Conservation (phyloP, 495 filamentous ascomycete genomes). For the Tuber aestivum region DNA sequence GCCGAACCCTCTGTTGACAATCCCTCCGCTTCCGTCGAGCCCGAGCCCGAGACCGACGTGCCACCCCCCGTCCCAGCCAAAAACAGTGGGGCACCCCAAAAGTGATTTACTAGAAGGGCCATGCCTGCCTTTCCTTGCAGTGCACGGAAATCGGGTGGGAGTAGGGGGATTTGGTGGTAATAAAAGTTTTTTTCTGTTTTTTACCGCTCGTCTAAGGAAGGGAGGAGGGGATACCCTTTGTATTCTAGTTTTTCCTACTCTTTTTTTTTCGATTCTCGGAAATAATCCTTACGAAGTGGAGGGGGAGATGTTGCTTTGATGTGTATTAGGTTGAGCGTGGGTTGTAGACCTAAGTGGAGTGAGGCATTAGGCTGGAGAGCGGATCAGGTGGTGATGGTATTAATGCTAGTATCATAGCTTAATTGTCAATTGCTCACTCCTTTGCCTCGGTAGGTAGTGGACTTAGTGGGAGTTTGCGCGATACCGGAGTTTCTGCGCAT, state of each 20-base stretch:
- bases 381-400: background rate
- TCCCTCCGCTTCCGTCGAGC: background rate
- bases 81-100: background rate
- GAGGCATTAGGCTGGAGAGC: background rate
- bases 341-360: background rate
- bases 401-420: background rate
- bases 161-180: background rate
- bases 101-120: background rate
- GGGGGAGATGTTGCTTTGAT: background rate
- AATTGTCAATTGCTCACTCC: background rate
- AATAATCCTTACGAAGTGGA: background rate
- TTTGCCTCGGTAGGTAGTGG: background rate
- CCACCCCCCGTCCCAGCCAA: background rate
- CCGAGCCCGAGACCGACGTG: background rate
- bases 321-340: background rate
- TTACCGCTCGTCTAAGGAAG: background rate
- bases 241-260: background rate
- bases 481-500: background rate
- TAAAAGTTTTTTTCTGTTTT: background rate
- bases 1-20: background rate
- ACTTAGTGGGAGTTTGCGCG: background rate
- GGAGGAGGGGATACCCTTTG: background rate
- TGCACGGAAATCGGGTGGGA: background rate
- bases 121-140: background rate
- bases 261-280: background rate